phyloP scores from a whole-genome alignment of 2,329 filamentous ascomycete species.

The Fusarium phyllophilum region DNA sequence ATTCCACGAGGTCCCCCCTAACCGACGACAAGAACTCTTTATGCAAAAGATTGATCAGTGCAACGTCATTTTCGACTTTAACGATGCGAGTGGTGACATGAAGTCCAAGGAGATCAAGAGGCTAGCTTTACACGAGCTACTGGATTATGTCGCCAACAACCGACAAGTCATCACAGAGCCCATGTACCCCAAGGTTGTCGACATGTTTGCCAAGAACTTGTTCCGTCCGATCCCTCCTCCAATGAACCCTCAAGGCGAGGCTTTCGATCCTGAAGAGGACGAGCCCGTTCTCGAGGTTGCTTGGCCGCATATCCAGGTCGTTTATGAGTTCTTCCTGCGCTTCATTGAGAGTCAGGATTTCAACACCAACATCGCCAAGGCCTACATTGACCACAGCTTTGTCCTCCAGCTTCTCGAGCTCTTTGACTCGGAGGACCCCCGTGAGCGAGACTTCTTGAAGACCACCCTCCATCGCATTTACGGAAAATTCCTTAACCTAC shows the following conservation, averaged over 20 bases:
- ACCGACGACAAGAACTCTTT: constrained; percentile 93
- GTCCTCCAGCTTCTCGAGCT: constrained; percentile 96
- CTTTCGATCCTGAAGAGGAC: constrained; percentile 98
- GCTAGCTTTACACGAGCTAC: constrained; percentile 90
- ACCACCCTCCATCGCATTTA: constrained; percentile 98
- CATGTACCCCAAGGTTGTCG: constrained; percentile 98
- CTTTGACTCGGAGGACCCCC: constrained; percentile 97
- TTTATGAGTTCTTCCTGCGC: constrained; percentile 98
- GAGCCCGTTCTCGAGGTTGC: constrained; percentile 97
- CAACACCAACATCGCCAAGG: constrained; percentile 99
- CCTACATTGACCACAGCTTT: constrained; percentile 98
- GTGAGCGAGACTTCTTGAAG: constrained; percentile 97
- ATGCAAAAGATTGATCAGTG: constrained; percentile 99
- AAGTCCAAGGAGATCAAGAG: constrained; percentile 99
- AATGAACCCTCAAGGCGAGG: constrained; percentile 97
- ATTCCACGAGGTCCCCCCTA: constrained; percentile 96
- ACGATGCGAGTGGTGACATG: constrained; percentile 97
- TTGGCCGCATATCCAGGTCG: constrained; percentile 99
- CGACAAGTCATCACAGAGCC: constrained; percentile 97
- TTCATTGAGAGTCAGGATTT: constrained; percentile 99
- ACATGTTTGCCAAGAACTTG: constrained; percentile 99
- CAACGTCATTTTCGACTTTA: constrained; percentile 99
- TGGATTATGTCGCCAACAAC: constrained; percentile 99
- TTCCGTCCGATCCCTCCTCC: constrained; percentile 97
- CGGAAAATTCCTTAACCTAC: constrained; percentile 96